phyloP scores from a whole-genome alignment of 2,329 filamentous ascomycete genomes.

The Hypocrella siamensis region DNA sequence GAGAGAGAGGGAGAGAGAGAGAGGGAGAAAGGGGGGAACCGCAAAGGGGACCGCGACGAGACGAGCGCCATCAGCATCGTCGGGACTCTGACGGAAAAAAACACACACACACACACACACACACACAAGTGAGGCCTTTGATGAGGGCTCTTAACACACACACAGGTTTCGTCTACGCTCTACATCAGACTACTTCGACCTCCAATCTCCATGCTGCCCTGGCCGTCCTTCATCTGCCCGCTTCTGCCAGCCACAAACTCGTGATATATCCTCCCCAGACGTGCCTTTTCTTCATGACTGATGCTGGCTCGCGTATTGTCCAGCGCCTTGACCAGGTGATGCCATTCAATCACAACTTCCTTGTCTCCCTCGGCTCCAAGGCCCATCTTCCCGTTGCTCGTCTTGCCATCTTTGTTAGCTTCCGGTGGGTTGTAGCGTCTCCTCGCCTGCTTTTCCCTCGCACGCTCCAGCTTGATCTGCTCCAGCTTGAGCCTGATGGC shows the following conservation, averaged over 20 bases:
- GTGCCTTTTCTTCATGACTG: constrained; percentile 55
- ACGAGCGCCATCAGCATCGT: not conserved
- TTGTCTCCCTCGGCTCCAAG: constrained; percentile 16
- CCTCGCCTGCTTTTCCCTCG: constrained; percentile 28
- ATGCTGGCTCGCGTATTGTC: constrained; percentile 70
- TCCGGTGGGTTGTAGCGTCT: constrained; percentile 4
- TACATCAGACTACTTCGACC: constrained; percentile 90
- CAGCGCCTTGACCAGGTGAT: constrained; percentile 66
- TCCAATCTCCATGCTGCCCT: constrained; percentile 82
- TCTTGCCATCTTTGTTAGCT: constrained; percentile 7
- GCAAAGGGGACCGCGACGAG: constrained; percentile 3
- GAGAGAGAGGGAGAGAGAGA: not conserved
- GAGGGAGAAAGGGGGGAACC: not conserved
- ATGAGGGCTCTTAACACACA: too few species aligned
- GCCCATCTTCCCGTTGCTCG: constrained; percentile 8
- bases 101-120: too few species aligned
- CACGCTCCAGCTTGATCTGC: constrained; percentile 58
- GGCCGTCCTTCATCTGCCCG: constrained; percentile 88
- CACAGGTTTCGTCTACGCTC: too few species aligned
- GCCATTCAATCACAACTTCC: constrained; percentile 74
- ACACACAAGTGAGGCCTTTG: too few species aligned
- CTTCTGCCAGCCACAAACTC: constrained; percentile 90
- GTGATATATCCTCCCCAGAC: constrained; percentile 67
- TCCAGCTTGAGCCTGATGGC: constrained; percentile 70
- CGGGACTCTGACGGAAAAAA: not conserved